phyloP scores from a whole-genome alignment of 805 yeast species.

The Metschnikowia rubicola region DNA sequence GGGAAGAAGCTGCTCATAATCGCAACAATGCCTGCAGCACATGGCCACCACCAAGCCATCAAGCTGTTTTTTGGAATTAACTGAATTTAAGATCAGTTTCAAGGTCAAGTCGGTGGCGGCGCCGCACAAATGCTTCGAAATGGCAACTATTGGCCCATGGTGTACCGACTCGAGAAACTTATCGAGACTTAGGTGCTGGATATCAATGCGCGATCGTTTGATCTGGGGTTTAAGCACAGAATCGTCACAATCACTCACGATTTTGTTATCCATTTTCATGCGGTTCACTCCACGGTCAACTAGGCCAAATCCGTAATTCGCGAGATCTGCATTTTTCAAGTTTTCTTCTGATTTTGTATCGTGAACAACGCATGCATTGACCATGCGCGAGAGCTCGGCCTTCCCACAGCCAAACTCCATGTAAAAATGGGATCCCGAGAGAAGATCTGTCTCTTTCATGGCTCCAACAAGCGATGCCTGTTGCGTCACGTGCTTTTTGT shows the following conservation, averaged over 20 bases:
- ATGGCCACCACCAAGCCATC: slow-evolving; percentile 76
- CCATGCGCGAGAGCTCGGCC: slow-evolving; percentile 73
- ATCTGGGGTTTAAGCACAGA: slow-evolving; percentile 27
- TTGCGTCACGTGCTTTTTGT: slow-evolving; percentile 75
- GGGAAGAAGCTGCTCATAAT: slow-evolving; percentile 51
- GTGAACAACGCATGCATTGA: slow-evolving; percentile 37
- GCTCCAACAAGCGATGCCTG: slow-evolving; percentile 79
- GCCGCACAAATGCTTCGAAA: slow-evolving; percentile 90
- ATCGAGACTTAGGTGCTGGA: slow-evolving; percentile 65
- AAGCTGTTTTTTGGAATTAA: slow-evolving; percentile 20
- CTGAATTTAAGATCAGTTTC: slow-evolving; percentile 50
- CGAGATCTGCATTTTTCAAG: not conserved
- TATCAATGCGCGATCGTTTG: slow-evolving; percentile 65
- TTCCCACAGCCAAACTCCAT: slow-evolving; percentile 91
- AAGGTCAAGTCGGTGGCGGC: slow-evolving; percentile 89
- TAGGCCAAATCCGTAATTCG: slow-evolving; percentile 47
- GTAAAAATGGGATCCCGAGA: slow-evolving; percentile 37
- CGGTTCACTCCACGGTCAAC: slow-evolving; percentile 77
- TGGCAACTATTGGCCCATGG: slow-evolving; percentile 44
- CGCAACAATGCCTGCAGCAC: slow-evolving; percentile 89
- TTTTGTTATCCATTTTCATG: slow-evolving; percentile 72
- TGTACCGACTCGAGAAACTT: slow-evolving; percentile 32
- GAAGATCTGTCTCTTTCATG: slow-evolving; percentile 40
- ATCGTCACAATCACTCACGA: slow-evolving; percentile 49
- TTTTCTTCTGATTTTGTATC: slow-evolving; percentile 11